phyloP scores from a whole-genome alignment of 2,329 filamentous ascomycete species.

The Ophiostoma pallidulum region DNA sequence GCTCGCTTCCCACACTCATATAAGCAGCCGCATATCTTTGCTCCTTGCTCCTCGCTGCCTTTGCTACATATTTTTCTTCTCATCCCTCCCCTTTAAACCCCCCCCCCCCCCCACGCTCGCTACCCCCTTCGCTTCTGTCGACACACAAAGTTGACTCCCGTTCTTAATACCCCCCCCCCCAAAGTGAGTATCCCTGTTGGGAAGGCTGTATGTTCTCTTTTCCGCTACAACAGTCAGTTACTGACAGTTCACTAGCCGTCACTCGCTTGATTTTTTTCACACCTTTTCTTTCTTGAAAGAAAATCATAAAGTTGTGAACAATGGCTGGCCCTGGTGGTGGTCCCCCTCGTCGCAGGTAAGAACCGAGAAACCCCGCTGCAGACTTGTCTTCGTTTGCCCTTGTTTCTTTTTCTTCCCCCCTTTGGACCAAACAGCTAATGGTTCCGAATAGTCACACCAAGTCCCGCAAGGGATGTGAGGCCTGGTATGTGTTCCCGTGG shows the following conservation, averaged over 20 bases:
- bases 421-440: conserved; percentile 17
- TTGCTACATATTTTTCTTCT: neutral
- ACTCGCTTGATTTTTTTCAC: conserved; percentile 13
- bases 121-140: conserved; percentile 5
- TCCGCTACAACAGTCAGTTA: neutral
- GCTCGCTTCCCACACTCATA: conserved; percentile 2
- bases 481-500: conserved; percentile 47
- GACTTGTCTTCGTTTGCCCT: conserved; percentile 10
- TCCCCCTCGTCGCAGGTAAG: conserved; percentile 64
- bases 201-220: too few species aligned
- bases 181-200: neutral
- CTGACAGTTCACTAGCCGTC: conserved; percentile 10
- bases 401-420: neutral
- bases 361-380: neutral
- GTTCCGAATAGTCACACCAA: conserved; percentile 73
- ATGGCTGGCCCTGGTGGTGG: conserved; percentile 95
- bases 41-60: neutral
- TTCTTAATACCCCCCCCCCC: too few species aligned
- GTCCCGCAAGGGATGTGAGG: conserved; percentile 95
- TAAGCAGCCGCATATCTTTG: neutral
- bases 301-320: conserved; percentile 27
- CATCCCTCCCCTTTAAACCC: neutral
- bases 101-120: conserved; percentile 9
- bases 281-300: conserved; percentile 23
- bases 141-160: neutral